Evolutionary conservation across 768 basidiomycete species (phyloP).

Genomic region (Suillus variegatus): DNA sequence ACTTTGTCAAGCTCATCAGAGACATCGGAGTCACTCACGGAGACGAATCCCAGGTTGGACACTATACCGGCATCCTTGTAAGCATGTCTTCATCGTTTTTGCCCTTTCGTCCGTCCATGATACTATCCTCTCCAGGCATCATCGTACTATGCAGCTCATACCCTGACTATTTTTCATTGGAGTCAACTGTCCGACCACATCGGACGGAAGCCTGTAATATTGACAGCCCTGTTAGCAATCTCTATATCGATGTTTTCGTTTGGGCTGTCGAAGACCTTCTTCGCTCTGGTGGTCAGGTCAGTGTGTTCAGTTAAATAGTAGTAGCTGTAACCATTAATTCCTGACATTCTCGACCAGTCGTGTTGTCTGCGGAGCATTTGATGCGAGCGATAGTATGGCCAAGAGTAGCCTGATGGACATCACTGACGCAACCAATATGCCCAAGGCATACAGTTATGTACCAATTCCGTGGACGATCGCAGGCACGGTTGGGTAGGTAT

Average conservation of each 20-base stretch:
- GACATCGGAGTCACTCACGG: constrained; percentile 41
- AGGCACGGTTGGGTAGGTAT: constrained; percentile 41
- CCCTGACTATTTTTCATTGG: constrained; percentile 49
- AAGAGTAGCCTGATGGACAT: constrained; percentile 45
- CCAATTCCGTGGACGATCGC: constrained; percentile 50
- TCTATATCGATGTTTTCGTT: constrained; percentile 48
- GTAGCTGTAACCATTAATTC: background rate
- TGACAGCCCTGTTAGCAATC: constrained; percentile 45
- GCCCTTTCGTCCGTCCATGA: constrained; percentile 32
- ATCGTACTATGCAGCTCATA: constrained; percentile 49
- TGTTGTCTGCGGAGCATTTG: constrained; percentile 45
- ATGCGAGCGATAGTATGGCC: constrained; percentile 54
- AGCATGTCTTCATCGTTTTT: constrained; percentile 16
- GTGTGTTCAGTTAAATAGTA: background rate
- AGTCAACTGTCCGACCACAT: constrained; percentile 50
- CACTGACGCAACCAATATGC: constrained; percentile 33
- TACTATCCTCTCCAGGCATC: constrained; percentile 37
- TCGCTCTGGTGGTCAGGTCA: constrained; percentile 17
- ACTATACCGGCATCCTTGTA: constrained; percentile 51
- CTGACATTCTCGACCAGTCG: constrained; percentile 31
- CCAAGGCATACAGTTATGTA: constrained; percentile 54
- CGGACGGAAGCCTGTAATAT: constrained; percentile 48
- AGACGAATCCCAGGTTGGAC: constrained; percentile 45
- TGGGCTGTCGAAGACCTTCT: constrained; percentile 44
- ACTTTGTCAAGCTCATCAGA: constrained; percentile 22